These are phyloP conservation scores for Physaria fendleri DNA, from an alignment of 345 rosid genomes.

Conservation along the genomic window DNA sequence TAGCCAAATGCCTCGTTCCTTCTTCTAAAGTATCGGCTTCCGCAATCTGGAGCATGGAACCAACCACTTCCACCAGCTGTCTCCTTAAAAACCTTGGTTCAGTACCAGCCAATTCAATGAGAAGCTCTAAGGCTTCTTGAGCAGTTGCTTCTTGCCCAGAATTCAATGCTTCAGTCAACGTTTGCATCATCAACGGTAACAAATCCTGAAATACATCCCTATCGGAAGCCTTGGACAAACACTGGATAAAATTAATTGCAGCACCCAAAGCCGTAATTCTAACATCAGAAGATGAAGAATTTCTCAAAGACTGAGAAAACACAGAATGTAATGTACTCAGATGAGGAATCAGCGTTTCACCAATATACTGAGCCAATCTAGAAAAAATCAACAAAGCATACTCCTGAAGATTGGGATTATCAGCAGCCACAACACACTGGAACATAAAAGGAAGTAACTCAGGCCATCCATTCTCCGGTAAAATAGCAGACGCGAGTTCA, in stretches of 20 bases:
- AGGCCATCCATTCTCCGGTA: slow-evolving; percentile 48
- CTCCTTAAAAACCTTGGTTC: slow-evolving; percentile 58
- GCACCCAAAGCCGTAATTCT: slow-evolving; percentile 54
- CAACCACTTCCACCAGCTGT: slow-evolving; percentile 57
- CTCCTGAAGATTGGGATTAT: slow-evolving; percentile 41
- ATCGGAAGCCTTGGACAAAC: slow-evolving; percentile 37
- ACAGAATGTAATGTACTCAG: slow-evolving; percentile 43
- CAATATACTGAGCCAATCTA: slow-evolving; percentile 53
- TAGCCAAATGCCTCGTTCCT: slow-evolving; percentile 54
- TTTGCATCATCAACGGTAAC: slow-evolving; percentile 54
- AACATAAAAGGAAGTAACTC: slow-evolving; percentile 59
- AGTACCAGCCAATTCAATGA: slow-evolving; percentile 58
- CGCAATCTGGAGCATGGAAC: slow-evolving; percentile 62
- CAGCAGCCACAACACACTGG: slow-evolving; percentile 45
- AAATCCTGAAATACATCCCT: slow-evolving; percentile 58
- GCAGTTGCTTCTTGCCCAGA: slow-evolving; percentile 50
- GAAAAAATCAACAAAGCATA: slow-evolving; percentile 55
- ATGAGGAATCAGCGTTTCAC: slow-evolving; percentile 42
- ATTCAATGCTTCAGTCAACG: slow-evolving; percentile 60
- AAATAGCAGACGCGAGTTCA: slow-evolving; percentile 49
- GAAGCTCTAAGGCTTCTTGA: slow-evolving; percentile 62
- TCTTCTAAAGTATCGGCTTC: slow-evolving; percentile 66
- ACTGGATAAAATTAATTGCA: slow-evolving; percentile 50
- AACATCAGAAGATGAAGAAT: slow-evolving; percentile 35
- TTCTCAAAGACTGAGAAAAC: slow-evolving; percentile 39